Conservation (phyloP, 139 green algal genomes). For the Auxenochlorella pyrenoidosa region DNA sequence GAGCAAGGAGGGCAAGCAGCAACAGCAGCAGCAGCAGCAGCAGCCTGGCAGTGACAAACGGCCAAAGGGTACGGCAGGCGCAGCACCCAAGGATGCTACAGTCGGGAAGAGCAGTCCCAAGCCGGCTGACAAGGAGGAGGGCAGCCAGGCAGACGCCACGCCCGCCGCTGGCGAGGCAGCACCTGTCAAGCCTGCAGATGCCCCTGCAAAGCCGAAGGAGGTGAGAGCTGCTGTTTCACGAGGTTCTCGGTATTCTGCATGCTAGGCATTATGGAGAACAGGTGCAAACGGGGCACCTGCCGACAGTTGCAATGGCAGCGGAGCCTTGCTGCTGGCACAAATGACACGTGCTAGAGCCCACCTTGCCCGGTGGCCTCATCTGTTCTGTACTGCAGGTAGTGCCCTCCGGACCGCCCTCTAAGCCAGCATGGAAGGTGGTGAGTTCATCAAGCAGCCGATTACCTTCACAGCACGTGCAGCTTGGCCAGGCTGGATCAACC, state of each 20-base stretch:
- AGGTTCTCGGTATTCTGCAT: not conserved
- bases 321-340: not conserved
- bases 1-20: not conserved
- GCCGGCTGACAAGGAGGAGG: not conserved
- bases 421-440: constrained; percentile 82
- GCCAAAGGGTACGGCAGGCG: not conserved
- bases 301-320: not conserved
- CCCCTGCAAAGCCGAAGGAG: constrained; percentile 1
- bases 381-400: not conserved
- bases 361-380: not conserved
- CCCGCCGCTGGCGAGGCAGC: not conserved
- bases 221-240: not conserved
- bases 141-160: not conserved
- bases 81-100: not conserved
- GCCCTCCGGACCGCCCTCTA: constrained; percentile 51
- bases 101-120: not conserved
- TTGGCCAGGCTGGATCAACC: too few species aligned
- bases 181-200: not conserved
- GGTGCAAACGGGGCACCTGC: too few species aligned
- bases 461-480: too few species aligned
- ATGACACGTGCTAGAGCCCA: not conserved
- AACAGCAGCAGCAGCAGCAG: not conserved
- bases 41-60: not conserved
- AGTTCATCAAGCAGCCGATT: not conserved
- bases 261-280: too few species aligned